Evolutionary conservation across 1,284 basidiomycete genomes (phyloP), one percentile per base, ranked within the genome.

Genomic region (Fistulinella staudtii): DNA sequence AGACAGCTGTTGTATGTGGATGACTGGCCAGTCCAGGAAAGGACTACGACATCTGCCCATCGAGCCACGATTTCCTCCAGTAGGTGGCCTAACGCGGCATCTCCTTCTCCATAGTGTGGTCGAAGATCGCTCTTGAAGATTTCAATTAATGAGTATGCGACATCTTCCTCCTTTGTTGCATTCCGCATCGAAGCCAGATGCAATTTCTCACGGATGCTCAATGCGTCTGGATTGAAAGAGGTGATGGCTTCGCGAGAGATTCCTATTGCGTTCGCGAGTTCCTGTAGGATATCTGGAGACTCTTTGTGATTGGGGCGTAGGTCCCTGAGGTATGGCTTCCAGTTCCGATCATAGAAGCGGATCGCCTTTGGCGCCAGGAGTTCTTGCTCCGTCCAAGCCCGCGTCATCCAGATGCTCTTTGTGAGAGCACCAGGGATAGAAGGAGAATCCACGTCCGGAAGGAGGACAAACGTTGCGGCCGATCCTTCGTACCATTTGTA

Each of bases 291-390:
- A 7, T 21, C 14, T 11, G 17, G 33, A 0, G 48, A n/a, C 9
- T 34, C 18, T 27, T 47, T 50, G 25, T 50, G 49, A 18, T 50
- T 50, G 17, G 24, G 34, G 17, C 25, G 25, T 13, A 15, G 8
- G 23, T 31, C 9, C 3, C 29, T 36, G 13, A 28, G 42, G 22
- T 50, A 50, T n/a, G 21, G 35, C 5, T 30, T 35, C 49, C 49
- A 50, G 25, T 50, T 31, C 10, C 14, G 38, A 23, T 40, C 40
- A 22, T 47, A 50, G 17, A 50, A 50, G 3, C 34, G 29, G 18
- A 50, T 38, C n/a, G 29, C n/a, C 13, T 44, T 47, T 11, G 49
- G 41, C 1, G 35, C 49, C 2, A 50, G 29, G 18, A 35, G 20
- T 18, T 44, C 46, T 23, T 31, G 30, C 13, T 4, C 13, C 5